Conservation (phyloP, 768 basidiomycete species). For the Auriscalpium microsporum region DNA sequence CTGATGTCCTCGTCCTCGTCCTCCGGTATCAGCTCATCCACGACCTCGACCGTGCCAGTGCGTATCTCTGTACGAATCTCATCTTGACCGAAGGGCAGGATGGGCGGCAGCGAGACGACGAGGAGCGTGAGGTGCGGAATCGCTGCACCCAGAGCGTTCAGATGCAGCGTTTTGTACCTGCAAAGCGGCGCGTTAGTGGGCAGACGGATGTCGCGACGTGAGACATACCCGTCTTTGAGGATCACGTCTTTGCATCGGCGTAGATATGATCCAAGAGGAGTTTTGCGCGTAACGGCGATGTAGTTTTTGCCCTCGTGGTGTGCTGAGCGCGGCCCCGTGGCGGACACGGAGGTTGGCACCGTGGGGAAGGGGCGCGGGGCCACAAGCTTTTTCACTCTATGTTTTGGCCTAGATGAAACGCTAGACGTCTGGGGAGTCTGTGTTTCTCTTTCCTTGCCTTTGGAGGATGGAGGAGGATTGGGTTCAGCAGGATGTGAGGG, state of each 20-base stretch:
- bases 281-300: slow-evolving; percentile 75
- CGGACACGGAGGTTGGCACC: slow-evolving; percentile 65
- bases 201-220: background rate
- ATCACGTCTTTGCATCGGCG: slow-evolving; percentile 68
- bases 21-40: slow-evolving; percentile 72
- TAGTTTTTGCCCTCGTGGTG: slow-evolving; percentile 76
- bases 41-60: slow-evolving; percentile 65
- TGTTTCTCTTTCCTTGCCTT: slow-evolving; percentile 3
- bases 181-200: background rate
- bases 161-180: slow-evolving; percentile 65
- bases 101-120: slow-evolving; percentile 58
- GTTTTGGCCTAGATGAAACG: slow-evolving; percentile 7
- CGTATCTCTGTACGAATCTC: slow-evolving; percentile 55
- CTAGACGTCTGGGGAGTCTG: background rate
- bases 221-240: slow-evolving; percentile 58
- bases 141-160: slow-evolving; percentile 84
- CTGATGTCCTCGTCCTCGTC: slow-evolving; percentile 66
- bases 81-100: slow-evolving; percentile 56
- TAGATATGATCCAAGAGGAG: slow-evolving; percentile 63
- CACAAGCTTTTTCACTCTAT: slow-evolving; percentile 53
- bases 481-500: background rate
- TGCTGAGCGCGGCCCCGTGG: slow-evolving; percentile 72
- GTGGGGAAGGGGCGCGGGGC: slow-evolving; percentile 72
- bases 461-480: background rate
- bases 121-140: slow-evolving; percentile 75